A percentile compares a stretch with the other conserved stretches of the same genome.
phyloP scores from a whole-genome alignment of 306 rosid species.

The Dalbergia oliveri region DNA sequence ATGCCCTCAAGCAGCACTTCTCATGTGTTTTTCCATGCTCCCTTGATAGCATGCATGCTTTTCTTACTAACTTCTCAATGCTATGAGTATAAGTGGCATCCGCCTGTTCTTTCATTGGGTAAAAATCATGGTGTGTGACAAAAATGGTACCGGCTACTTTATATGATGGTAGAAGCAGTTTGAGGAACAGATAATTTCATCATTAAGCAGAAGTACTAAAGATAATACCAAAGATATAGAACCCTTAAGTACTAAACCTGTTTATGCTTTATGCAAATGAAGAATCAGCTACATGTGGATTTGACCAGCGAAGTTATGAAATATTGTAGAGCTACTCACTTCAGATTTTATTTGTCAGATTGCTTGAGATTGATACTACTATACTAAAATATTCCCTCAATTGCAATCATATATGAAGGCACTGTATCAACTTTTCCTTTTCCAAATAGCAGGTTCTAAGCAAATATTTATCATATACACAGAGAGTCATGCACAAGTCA shows the following conservation, averaged over 20 bases:
- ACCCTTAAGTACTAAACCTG: neutral
- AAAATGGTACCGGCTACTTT: conserved; percentile 6
- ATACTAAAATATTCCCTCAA: neutral
- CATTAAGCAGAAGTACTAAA: neutral
- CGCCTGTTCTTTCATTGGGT: conserved; percentile 59
- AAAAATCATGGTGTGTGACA: conserved; percentile 37
- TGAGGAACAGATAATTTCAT: neutral
- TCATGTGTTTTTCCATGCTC: conserved; percentile 70
- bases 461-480: neutral
- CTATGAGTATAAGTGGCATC: conserved; percentile 82
- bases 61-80: conserved; percentile 79
- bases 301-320: neutral
- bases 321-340: neutral
- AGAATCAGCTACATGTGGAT: neutral
- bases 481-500: conserved; percentile 19
- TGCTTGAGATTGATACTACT: neutral
- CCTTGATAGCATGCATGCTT: conserved; percentile 73
- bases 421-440: conserved; percentile 16
- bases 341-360: neutral
- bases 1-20: conserved; percentile 76
- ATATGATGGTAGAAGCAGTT: neutral
- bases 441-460: neutral
- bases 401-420: neutral
- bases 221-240: conserved; percentile 2
- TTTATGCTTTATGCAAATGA: neutral